These are phyloP conservation scores for Citrus reticulata DNA, from an alignment of 345 rosid genomes.

Conservation along the genomic window DNA sequence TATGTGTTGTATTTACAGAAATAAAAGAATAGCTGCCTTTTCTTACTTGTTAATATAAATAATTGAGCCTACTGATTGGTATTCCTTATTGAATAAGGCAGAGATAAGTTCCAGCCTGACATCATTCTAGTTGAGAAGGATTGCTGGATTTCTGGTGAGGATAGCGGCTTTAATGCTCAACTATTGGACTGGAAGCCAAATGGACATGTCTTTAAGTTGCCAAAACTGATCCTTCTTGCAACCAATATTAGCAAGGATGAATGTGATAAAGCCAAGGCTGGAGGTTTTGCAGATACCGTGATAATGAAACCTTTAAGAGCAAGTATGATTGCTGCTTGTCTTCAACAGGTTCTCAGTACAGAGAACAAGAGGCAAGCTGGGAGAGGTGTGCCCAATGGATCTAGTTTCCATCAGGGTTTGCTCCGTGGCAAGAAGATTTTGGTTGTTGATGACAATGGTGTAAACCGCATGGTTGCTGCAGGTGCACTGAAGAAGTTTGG, in stretches of 20 bases:
- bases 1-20: not conserved
- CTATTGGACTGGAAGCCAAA: constrained; percentile 45
- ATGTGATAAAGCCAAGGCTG: constrained; percentile 65
- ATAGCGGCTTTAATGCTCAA: constrained; percentile 29
- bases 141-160: constrained; percentile 65
- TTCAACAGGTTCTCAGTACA: constrained; percentile 70
- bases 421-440: constrained; percentile 79
- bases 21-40: too few species aligned
- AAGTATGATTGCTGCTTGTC: constrained; percentile 95
- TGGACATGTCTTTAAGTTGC: constrained; percentile 42
- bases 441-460: constrained; percentile 89
- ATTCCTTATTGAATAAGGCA: constrained; percentile 21
- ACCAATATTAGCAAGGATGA: constrained; percentile 65
- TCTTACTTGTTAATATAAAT: not conserved
- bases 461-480: constrained; percentile 89
- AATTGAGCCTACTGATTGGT: not conserved
- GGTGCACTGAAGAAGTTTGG: constrained; percentile 96
- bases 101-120: constrained; percentile 50
- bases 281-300: constrained; percentile 86
- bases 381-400: constrained; percentile 36
- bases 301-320: constrained; percentile 95
- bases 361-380: constrained; percentile 61
- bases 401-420: constrained; percentile 46
- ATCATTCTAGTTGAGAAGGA: constrained; percentile 89
- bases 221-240: constrained; percentile 73